phyloP scores from a whole-genome alignment of 805 yeast species.

The Ogataea pilisensis region DNA sequence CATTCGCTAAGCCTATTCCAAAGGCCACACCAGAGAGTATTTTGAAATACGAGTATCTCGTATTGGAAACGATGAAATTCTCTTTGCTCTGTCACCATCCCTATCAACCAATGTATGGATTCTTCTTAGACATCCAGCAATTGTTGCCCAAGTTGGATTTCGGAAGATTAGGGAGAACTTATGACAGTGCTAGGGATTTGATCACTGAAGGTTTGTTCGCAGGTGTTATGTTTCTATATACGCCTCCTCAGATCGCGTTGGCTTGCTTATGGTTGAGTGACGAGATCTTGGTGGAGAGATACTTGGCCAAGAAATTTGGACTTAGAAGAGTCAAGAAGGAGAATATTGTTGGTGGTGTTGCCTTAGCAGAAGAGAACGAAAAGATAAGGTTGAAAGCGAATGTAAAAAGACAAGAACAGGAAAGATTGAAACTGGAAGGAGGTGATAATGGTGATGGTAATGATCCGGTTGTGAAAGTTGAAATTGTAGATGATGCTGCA shows the following conservation, averaged over 20 bases:
- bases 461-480: slow-evolving; percentile 5
- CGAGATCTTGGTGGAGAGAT: slow-evolving; percentile 57
- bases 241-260: slow-evolving; percentile 95
- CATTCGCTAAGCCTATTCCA: slow-evolving; percentile 68
- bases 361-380: slow-evolving; percentile 10
- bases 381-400: slow-evolving; percentile 2
- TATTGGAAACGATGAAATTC: slow-evolving; percentile 71
- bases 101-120: slow-evolving; percentile 86
- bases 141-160: slow-evolving; percentile 46
- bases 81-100: slow-evolving; percentile 87
- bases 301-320: slow-evolving; percentile 61
- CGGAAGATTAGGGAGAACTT: slow-evolving; percentile 59
- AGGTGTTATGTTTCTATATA: slow-evolving; percentile 70
- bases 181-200: slow-evolving; percentile 65
- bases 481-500: not conserved
- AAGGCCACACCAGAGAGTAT: slow-evolving; percentile 65
- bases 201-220: slow-evolving; percentile 67
- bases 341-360: slow-evolving; percentile 7
- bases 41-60: slow-evolving; percentile 71
- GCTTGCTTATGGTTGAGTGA: slow-evolving; percentile 75
- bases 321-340: slow-evolving; percentile 21
- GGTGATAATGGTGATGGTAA: too few relatives aligned
- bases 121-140: slow-evolving; percentile 82
- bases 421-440: slow-evolving; percentile 4
- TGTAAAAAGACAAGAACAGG: not conserved